Conservation (phyloP, 2,329 filamentous ascomycete species). For the Aspergillus alliaceus region DNA sequence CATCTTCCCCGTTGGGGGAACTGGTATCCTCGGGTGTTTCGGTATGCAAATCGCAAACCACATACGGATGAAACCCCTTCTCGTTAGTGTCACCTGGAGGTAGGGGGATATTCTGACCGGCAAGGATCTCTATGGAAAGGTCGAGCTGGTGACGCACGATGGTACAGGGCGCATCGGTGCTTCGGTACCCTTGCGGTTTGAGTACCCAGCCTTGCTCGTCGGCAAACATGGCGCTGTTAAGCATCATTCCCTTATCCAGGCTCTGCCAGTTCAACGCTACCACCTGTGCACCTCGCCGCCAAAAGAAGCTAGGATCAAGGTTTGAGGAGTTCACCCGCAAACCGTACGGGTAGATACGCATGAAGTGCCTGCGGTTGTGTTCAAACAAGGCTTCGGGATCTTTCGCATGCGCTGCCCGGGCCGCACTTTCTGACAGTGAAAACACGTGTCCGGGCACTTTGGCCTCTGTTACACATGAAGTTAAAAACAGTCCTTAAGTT, state of each 20-base stretch:
- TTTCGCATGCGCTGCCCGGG: conserved; percentile 63
- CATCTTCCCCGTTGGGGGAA: conserved; percentile 48
- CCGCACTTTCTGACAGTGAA: conserved; percentile 61
- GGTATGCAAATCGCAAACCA: conserved; percentile 79
- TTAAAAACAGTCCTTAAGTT: not conserved
- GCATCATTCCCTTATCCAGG: conserved; percentile 90
- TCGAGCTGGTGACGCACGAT: conserved; percentile 58
- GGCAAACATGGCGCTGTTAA: conserved; percentile 89
- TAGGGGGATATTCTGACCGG: conserved; percentile 73
- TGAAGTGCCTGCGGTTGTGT: conserved; percentile 78
- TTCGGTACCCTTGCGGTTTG: conserved; percentile 74
- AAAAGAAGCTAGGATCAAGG: conserved; percentile 79
- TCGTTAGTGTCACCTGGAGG: conserved; percentile 55
- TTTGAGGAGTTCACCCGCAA: conserved; percentile 82
- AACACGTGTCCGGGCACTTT: conserved; percentile 63
- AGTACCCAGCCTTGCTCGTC: conserved; percentile 80
- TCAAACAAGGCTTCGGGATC: conserved; percentile 66
- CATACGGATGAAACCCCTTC: conserved; percentile 67
- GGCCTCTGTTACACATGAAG: conserved; percentile 36
- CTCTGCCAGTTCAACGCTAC: conserved; percentile 94
- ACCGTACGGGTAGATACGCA: conserved; percentile 86
- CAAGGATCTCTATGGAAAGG: conserved; percentile 70
- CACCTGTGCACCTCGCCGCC: conserved; percentile 86
- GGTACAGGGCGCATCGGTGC: conserved; percentile 32
- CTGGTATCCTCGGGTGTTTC: conserved; percentile 58